Percentiles rank a stretch among this genome's conserved stretches.
phyloP scores from a whole-genome alignment of 2,329 filamentous ascomycete species.

The Rachicladosporium sp. region DNA sequence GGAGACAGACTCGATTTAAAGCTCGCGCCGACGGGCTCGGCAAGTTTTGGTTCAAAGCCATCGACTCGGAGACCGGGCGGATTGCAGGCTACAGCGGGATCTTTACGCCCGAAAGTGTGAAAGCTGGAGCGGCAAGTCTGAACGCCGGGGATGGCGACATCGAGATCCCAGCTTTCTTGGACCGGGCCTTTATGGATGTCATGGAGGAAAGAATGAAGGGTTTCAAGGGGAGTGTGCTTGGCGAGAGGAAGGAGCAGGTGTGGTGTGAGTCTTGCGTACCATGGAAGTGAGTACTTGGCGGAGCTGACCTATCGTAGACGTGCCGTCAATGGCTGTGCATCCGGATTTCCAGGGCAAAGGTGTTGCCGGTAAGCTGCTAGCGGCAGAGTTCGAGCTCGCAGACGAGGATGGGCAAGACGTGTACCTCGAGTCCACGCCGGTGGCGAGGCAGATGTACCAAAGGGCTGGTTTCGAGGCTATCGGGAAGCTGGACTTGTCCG shows the following conservation, averaged over 20 bases:
- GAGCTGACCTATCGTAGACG: slow-evolving; percentile 1
- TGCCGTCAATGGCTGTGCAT: slow-evolving; percentile 5
- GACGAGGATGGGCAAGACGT: slow-evolving; percentile 5
- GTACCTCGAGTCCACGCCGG: slow-evolving; percentile 3
- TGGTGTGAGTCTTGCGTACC: slow-evolving; percentile 3
- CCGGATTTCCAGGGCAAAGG: slow-evolving; percentile 3
- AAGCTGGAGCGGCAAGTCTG: background rate
- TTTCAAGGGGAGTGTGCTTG: slow-evolving; percentile 2
- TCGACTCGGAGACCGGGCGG: slow-evolving; percentile 2
- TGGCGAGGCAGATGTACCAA: slow-evolving; percentile 2
- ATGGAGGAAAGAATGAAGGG: background rate
- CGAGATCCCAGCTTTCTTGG: slow-evolving; percentile 1
- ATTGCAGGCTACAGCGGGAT: slow-evolving; percentile 3
- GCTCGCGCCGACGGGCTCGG: background rate
- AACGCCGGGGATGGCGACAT: background rate
- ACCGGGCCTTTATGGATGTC: background rate
- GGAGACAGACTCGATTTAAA: slow-evolving; percentile 2
- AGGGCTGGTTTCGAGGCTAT: slow-evolving; percentile 5
- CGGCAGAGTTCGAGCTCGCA: background rate
- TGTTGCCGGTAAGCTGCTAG: slow-evolving; percentile 2
- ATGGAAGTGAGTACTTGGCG: too few relatives aligned
- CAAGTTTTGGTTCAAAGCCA: slow-evolving; percentile 3
- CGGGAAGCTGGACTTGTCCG: background rate
- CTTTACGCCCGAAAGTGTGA: background rate
- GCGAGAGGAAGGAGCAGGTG: slow-evolving; percentile 2